Conservation (phyloP, 768 basidiomycete species). For the Suillus clintonianus region DNA sequence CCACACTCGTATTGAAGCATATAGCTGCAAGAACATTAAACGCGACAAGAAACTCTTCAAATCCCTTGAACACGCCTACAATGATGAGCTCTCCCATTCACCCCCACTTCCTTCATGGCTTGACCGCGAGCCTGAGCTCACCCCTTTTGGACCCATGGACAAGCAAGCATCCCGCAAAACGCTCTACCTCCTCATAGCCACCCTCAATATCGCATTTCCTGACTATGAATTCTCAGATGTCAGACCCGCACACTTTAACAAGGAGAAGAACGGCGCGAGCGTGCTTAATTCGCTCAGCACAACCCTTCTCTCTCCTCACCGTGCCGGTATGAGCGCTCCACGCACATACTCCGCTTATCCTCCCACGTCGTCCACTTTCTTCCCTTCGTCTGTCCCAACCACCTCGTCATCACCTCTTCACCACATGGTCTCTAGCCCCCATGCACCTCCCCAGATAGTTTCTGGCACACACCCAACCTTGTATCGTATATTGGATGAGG, state of each 20-base stretch:
- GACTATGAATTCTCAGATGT: constrained; percentile 97
- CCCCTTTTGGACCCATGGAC: constrained; percentile 90
- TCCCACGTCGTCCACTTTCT: constrained; percentile 68
- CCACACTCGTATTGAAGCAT: constrained; percentile 92
- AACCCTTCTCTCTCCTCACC: constrained; percentile 74
- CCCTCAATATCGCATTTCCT: constrained; percentile 95
- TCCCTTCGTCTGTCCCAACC: constrained; percentile 68
- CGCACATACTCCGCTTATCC: constrained; percentile 89
- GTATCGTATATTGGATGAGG: constrained; percentile 85
- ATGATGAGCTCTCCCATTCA: constrained; percentile 74
- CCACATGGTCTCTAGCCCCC: constrained; percentile 60
- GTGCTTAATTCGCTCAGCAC: constrained; percentile 86
- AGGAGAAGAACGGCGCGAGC: constrained; percentile 71
- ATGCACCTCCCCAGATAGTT: constrained; percentile 70
- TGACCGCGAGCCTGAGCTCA: constrained; percentile 68
- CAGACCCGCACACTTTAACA: constrained; percentile 85
- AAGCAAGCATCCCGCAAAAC: constrained; percentile 86
- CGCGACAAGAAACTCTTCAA: constrained; percentile 97
- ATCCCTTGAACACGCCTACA: constrained; percentile 84
- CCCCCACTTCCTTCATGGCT: constrained; percentile 86
- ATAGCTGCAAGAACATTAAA: constrained; percentile 96
- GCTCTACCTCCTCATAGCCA: constrained; percentile 93
- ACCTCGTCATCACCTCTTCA: constrained; percentile 71
- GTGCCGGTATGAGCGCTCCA: constrained; percentile 65
- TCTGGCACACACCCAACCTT: constrained; percentile 88